A percentile compares a stretch with the other conserved stretches of the same genome.
Conservation (phyloP, 169 alveolate species). For the Plasmodium gaboni region DNA sequence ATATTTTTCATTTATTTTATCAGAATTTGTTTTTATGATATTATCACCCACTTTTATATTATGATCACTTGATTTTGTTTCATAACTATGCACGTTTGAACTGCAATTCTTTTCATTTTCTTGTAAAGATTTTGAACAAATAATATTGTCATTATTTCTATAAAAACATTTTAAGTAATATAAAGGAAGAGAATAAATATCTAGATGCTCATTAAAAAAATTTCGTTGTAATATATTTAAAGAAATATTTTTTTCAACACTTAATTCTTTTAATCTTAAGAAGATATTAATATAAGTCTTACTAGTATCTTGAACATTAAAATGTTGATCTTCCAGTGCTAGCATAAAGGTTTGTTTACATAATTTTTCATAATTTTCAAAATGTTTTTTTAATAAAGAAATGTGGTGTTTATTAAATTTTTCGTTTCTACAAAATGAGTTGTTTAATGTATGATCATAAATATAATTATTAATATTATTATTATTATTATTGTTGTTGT, state of each 20-base stretch:
- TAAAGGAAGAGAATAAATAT: slow-evolving; percentile 17
- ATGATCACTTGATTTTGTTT: no score
- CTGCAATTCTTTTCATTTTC: neutral
- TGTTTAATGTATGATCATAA: neutral
- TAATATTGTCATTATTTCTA: neutral
- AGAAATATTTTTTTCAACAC: neutral
- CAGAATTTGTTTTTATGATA: no score
- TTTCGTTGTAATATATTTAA: slow-evolving; percentile 9
- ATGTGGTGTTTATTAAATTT: no score
- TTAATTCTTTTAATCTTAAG: slow-evolving; percentile 15
- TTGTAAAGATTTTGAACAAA: neutral
- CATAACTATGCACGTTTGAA: no score
- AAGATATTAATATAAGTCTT: slow-evolving; percentile 29
- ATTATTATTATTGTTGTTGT: neutral
- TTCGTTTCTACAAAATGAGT: no score
- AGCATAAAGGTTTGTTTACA: slow-evolving; percentile 12
- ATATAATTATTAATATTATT: neutral
- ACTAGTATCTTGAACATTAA: slow-evolving; percentile 44
- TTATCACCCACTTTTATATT: no score
- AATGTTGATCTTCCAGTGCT: slow-evolving; percentile 20
- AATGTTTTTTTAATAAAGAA: slow-evolving; percentile 1
- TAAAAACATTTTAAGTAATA: slow-evolving; percentile 30
- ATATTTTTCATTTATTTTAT: neutral
- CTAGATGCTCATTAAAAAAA: slow-evolving; percentile 21
- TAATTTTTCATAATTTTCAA: slow-evolving; percentile 3